Evolutionary conservation across 148 eudicot species (phyloP).

Genomic region (Hydrangea macrophylla): DNA sequence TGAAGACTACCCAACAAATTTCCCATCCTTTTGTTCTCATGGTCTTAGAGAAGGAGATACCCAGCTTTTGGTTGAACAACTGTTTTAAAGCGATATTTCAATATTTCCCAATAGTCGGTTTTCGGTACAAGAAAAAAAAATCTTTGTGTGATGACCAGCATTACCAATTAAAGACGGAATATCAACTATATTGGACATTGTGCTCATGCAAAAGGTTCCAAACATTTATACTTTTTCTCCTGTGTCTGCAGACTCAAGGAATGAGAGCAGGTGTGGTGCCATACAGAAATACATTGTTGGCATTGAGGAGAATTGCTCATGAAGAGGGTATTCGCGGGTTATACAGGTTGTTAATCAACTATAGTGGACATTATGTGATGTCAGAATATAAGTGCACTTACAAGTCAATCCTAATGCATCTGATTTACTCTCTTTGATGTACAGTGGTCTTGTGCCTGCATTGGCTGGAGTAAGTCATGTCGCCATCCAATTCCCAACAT

Average conservation of each 20-base stretch:
- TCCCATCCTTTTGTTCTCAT: no score
- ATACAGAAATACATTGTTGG: slow-evolving; percentile 76
- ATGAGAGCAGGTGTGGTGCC: slow-evolving; percentile 66
- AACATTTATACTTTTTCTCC: slow-evolving; percentile 5
- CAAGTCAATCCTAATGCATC: slow-evolving; percentile 7
- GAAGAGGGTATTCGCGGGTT: slow-evolving; percentile 96
- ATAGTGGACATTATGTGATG: neutral
- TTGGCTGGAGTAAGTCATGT: slow-evolving; percentile 95
- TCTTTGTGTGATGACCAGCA: no score
- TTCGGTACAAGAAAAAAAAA: no score
- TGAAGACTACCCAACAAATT: no score
- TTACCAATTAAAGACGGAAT: no score
- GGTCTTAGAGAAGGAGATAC: no score
- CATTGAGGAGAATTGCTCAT: slow-evolving; percentile 67
- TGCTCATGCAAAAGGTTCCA: neutral
- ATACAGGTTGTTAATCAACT: slow-evolving; percentile 59
- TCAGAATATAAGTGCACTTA: neutral
- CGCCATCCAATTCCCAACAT: slow-evolving; percentile 88
- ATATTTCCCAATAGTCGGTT: no score
- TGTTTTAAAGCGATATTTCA: no score
- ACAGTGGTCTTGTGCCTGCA: slow-evolving; percentile 95
- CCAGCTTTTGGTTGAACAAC: no score
- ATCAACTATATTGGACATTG: no score
- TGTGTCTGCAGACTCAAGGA: slow-evolving; percentile 77
- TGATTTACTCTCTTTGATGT: slow-evolving; percentile 13